Conservation (phyloP, 148 eudicot species). For the Suaeda aralocaspica region DNA sequence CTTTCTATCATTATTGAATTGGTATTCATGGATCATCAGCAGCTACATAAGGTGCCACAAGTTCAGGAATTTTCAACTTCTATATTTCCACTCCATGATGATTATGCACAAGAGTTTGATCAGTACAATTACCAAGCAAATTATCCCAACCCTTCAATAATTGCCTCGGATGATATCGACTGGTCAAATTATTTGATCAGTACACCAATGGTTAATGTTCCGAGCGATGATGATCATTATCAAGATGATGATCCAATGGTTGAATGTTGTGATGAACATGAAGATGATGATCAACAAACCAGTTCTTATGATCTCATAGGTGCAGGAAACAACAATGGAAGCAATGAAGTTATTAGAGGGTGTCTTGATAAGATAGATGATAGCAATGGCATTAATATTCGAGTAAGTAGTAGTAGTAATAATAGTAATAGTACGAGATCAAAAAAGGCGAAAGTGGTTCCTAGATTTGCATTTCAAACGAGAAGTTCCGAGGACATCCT, state of each 20-base stretch:
- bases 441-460: constrained; percentile 21
- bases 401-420: neutral
- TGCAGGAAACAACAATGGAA: neutral
- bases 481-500: constrained; percentile 62
- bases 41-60: too few relatives aligned
- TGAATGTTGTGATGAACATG: neutral
- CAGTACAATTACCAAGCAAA: neutral
- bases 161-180: constrained; percentile 16
- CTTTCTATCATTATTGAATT: too few relatives aligned
- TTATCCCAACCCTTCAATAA: neutral
- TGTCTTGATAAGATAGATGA: constrained; percentile 4
- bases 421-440: constrained; percentile 8
- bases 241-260: neutral
- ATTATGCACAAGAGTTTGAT: neutral
- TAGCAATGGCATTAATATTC: neutral
- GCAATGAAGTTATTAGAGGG: neutral
- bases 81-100: neutral
- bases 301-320: neutral
- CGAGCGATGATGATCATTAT: neutral
- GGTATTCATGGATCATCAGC: too few relatives aligned
- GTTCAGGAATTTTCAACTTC: neutral
- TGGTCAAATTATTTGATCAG: constrained; percentile 25
- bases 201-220: constrained; percentile 14
- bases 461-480: constrained; percentile 49
- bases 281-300: constrained; percentile 7